Base-by-base conservation (phyloP, 768 basidiomycete species). In the Leccinum rimulosum region DNA sequence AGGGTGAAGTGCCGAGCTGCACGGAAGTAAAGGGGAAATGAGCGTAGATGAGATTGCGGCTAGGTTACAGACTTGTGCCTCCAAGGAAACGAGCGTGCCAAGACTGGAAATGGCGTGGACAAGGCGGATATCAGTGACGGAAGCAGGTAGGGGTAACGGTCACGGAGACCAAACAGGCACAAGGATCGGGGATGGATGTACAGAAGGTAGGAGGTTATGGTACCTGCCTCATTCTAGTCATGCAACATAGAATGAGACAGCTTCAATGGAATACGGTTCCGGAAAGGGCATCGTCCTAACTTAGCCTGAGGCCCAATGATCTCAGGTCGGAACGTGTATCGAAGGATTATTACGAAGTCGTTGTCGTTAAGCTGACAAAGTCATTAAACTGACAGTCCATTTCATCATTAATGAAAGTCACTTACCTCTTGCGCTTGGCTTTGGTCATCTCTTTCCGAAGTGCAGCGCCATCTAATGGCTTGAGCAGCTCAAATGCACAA, bases 391-490 rank as follows among this genome's bases (percentile, higher is more conserved):
- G 27, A 52, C 28, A 22, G 8, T 35, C 11, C 10, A 60, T 31
- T 38, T 22, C 4, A 22, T 33, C 22, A 52, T 17, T 28, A 33
- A 33, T 33, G 14, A 33, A 15, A 3, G 2, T 27, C 28, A 25
- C 66, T 62, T 61, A 91, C 93, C 93, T 96, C 83, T 97, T 97
- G 82, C 95, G 91, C 77, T 96, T 97, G 54, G 93, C 93, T 76
- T 97, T 97, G 45, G 93, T 95, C 95, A 98, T 97, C 74, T 98
- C 95, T 75, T 98, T 98, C 65, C 94, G 89, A 65, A 98, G 76
- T 30, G 95, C 95, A 27, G 94, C 89, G 8, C 92, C 93, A 68
- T 98, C 95, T 65, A 98, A 80, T 17, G 95, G 95, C 74, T 98
- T 98, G 59, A 99, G 84, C 54, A 98, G 79, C 75, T 99, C 97